A percentile compares a stretch with the other conserved stretches of the same genome.
phyloP scores from a whole-genome alignment of 805 yeast species.

The Alloascoidea hylecoeti region DNA sequence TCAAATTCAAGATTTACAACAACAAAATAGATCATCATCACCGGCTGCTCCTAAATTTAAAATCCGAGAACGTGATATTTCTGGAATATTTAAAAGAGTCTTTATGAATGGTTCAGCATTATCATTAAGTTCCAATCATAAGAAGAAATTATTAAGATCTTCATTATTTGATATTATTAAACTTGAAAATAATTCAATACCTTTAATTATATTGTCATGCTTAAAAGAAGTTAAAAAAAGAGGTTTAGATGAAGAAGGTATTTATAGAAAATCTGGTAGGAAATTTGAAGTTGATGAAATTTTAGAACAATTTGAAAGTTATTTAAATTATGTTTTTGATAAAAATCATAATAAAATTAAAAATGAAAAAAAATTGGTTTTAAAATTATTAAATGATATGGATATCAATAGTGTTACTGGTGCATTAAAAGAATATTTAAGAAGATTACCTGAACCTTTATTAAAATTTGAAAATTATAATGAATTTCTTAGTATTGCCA shows the following conservation, averaged over 20 bases:
- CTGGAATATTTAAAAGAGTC: no score
- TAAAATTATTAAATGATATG: slow-evolving; percentile 18
- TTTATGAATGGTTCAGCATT: no score
- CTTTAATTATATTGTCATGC: slow-evolving; percentile 60
- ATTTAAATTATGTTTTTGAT: background rate
- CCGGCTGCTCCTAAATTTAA: no score
- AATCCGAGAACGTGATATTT: no score
- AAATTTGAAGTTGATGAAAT: slow-evolving; percentile 45
- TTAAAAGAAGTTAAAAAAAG: slow-evolving; percentile 61
- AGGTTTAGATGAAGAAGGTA: slow-evolving; percentile 72
- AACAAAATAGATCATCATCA: no score
- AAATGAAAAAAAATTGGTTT: slow-evolving; percentile 13
- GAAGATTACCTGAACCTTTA: slow-evolving; percentile 76
- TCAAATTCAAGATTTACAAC: no score
- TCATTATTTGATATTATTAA: no score
- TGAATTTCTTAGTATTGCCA: slow-evolving; percentile 28
- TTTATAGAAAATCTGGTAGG: slow-evolving; percentile 84
- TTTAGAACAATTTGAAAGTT: slow-evolving; percentile 10
- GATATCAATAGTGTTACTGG: slow-evolving; percentile 84
- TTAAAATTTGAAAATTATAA: slow-evolving; percentile 61
- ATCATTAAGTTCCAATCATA: no score
- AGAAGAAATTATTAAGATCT: no score
- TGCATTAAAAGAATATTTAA: slow-evolving; percentile 74
- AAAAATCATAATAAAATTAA: slow-evolving; percentile 6
- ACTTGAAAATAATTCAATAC: slow-evolving; percentile 49